Evolutionary conservation across 257 asterid species (phyloP), one percentile per base, ranked within the genome.

Genomic region (Pogostemon cablin): DNA sequence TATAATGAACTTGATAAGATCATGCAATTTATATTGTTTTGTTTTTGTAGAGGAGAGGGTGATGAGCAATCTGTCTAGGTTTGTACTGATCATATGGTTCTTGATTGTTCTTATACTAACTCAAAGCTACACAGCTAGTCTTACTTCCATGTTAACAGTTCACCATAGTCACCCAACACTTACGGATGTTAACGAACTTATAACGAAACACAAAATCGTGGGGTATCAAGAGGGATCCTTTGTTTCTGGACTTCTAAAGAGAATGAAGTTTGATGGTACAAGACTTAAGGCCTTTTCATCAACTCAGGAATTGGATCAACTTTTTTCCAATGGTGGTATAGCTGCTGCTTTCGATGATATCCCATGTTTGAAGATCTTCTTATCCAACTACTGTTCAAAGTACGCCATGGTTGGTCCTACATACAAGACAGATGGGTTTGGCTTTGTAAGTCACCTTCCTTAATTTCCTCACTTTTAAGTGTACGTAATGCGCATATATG

Each of bases 61-160:
- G 50, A 32, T 62, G 38, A 83, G 76, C 77, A 72, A 69, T 71
- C 62, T 67, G 62, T 62, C 83, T 1, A 78, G 81, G 69, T 52
- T 78, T 42, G 74, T 80, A 60, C 77, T 83, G 65, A 69, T 78
- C 25, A 48, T 77, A 61, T 83, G 82, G 83, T 77, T 82, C 67
- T 59, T 80, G 39, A 74, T 85, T 80, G 86, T 79, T 46, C 80
- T 87, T 15, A 76, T 87, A 61, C 86, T 85, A 59, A 82, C 79
- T 5, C 84, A 77, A 20, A 62, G 83, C 78, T 73, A 76, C 65
- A 87, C 84, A 6, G 84, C 87, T 3, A 82, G 74, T 55, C 80
- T 82, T 35, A 47, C 84, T 0, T 71, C 84, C 7, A 79, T 79
- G 78, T 35, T 82, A 25, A 82, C 82, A n/a, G 75, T 82, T 20